Evolutionary conservation across 2,329 filamentous ascomycete species (phyloP).

Genomic region (Alternaria gaisen): DNA sequence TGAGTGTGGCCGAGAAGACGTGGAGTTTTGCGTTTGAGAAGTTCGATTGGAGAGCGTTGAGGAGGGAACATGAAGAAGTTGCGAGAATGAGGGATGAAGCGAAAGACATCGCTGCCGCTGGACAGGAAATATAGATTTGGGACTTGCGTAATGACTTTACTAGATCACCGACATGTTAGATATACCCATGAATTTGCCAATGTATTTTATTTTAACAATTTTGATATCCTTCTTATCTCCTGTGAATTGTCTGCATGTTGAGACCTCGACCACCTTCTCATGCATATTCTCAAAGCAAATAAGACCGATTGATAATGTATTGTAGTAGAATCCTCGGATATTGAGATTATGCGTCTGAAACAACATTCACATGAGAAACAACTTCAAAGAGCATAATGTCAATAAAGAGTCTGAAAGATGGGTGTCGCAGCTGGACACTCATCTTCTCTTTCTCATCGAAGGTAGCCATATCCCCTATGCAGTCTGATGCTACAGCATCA

Average conservation of each 20-base stretch:
- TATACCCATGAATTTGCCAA: slow-evolving; percentile 8
- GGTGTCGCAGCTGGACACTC: too few species aligned
- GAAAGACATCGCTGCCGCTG: background rate
- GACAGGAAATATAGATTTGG: background rate
- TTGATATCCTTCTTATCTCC: background rate
- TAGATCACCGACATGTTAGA: slow-evolving; percentile 3
- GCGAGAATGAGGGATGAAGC: slow-evolving; percentile 11
- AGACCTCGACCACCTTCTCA: background rate
- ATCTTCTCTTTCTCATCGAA: too few species aligned
- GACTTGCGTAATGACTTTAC: background rate
- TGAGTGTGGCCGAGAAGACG: slow-evolving; percentile 48
- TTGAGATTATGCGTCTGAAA: too few species aligned
- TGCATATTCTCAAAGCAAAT: background rate
- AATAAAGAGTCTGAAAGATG: too few species aligned
- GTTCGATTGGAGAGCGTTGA: slow-evolving; percentile 36
- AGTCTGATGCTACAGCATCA: too few species aligned
- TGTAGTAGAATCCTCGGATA: too few species aligned
- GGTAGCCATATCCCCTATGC: too few species aligned
- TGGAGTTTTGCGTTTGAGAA: slow-evolving; percentile 54
- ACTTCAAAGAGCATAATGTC: too few species aligned
- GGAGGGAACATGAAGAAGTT: slow-evolving; percentile 39
- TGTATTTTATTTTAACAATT: background rate
- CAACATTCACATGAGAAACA: too few species aligned
- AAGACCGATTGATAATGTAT: too few species aligned
- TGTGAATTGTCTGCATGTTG: background rate